Conservation (phyloP, 805 yeast species). For the Starmera pachycereana region DNA sequence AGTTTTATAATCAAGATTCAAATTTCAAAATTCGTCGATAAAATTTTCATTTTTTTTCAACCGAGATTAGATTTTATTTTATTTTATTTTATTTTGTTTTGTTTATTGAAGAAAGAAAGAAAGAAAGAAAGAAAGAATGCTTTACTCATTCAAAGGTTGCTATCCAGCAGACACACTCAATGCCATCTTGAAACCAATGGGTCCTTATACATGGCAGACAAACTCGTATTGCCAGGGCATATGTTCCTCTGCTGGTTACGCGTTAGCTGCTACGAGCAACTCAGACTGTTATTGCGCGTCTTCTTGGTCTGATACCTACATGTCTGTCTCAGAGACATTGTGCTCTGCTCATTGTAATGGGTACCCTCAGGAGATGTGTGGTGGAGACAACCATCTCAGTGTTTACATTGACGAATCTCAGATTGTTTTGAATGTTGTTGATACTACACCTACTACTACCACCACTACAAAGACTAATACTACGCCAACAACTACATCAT, state of each 20-base stretch:
- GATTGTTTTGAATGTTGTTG: conserved; percentile 16
- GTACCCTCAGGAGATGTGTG: conserved; percentile 54
- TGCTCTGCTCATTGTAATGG: conserved; percentile 49
- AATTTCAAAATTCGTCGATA: too few relatives aligned
- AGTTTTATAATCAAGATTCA: too few relatives aligned
- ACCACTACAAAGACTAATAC: conserved; percentile 1
- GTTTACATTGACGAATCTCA: conserved; percentile 23
- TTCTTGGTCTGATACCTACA: conserved; percentile 24
- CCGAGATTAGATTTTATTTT: too few relatives aligned
- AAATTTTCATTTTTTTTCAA: too few relatives aligned
- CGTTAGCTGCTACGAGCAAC: conserved; percentile 38
- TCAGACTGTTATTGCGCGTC: conserved; percentile 69
- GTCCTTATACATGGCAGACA: conserved; percentile 48
- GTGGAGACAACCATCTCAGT: conserved; percentile 40
- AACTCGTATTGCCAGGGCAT: conserved; percentile 41
- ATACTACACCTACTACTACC: conserved; percentile 7
- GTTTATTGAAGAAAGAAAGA: too few relatives aligned
- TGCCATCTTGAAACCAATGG: conserved; percentile 24
- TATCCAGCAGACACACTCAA: conserved; percentile 19
- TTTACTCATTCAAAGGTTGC: conserved; percentile 23
- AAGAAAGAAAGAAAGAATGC: too few relatives aligned
- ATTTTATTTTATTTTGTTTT: too few relatives aligned
- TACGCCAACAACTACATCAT: conserved; percentile 6
- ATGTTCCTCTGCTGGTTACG: conserved; percentile 32
- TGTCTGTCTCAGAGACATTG: conserved; percentile 17